A percentile compares a stretch with the other conserved stretches of the same genome.
These are phyloP conservation scores for Epichloe hybrida DNA, from an alignment of 2,329 filamentous ascomycete genomes.

Conservation along the genomic window DNA sequence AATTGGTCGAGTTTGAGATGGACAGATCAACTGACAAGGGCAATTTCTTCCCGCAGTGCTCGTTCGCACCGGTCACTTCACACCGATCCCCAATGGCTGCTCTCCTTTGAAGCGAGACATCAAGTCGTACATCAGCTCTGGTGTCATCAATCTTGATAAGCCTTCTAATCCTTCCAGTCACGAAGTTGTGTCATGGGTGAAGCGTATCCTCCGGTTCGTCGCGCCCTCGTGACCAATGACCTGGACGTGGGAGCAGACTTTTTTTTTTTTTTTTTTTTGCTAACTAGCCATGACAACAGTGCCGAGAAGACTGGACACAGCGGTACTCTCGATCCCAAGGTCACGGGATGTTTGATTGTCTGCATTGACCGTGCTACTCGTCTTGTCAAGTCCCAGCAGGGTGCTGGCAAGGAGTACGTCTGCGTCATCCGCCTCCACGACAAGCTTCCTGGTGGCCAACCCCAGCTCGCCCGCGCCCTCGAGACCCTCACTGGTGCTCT, in stretches of 20 bases:
- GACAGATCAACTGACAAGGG: constrained; percentile 5
- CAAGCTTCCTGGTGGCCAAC: constrained; percentile 84
- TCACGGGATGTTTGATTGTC: constrained; percentile 89
- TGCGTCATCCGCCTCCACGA: constrained; percentile 91
- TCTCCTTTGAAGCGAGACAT: constrained; percentile 85
- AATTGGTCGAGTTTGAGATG: not conserved
- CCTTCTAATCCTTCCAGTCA: constrained; percentile 95
- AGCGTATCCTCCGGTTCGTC: constrained; percentile 78
- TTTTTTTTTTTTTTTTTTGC: not conserved
- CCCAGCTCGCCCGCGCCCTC: constrained; percentile 82
- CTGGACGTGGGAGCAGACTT: not conserved
- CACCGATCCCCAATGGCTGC: constrained; percentile 87
- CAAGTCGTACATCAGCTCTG: constrained; percentile 92
- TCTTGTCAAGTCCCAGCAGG: constrained; percentile 97
- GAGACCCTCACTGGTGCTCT: constrained; percentile 94
- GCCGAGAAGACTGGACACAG: constrained; percentile 93
- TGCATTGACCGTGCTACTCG: constrained; percentile 94
- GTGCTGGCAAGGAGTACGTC: constrained; percentile 98
- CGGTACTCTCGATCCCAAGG: constrained; percentile 94
- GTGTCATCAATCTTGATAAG: constrained; percentile 82
- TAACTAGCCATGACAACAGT: constrained; percentile 11
- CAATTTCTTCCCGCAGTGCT: constrained; percentile 45
- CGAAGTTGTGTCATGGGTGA: constrained; percentile 98
- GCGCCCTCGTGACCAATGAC: not conserved
- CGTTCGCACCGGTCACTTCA: constrained; percentile 91